Evolutionary conservation across 2,329 filamentous ascomycete genomes (phyloP).

Genomic region (Cytospora paraplurivora): DNA sequence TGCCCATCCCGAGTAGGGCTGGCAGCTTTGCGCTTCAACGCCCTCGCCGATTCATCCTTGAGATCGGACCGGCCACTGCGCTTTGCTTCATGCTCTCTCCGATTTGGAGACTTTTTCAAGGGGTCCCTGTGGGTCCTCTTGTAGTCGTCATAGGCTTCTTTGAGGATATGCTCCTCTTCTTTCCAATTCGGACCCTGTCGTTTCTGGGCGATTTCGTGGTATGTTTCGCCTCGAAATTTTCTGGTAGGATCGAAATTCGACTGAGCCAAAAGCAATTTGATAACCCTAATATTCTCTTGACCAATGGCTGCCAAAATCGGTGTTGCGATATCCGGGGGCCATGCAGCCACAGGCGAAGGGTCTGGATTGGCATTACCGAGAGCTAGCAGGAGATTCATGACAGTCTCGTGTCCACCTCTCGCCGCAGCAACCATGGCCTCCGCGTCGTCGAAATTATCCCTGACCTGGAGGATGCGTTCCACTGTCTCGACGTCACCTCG

Average conservation of each 20-base stretch:
- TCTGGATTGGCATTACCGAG: slow-evolving; percentile 68
- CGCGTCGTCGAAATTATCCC: slow-evolving; percentile 68
- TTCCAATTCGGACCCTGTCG: slow-evolving; percentile 87
- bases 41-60: slow-evolving; percentile 45
- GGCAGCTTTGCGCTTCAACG: slow-evolving; percentile 49
- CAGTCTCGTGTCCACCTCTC: slow-evolving; percentile 85
- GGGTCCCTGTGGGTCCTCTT: slow-evolving; percentile 54
- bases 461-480: slow-evolving; percentile 62
- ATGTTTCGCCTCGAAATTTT: slow-evolving; percentile 74
- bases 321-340: slow-evolving; percentile 72
- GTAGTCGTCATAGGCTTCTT: slow-evolving; percentile 70
- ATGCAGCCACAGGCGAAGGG: slow-evolving; percentile 60
- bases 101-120: slow-evolving; percentile 54
- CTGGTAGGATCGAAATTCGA: slow-evolving; percentile 80
- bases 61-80: slow-evolving; percentile 47
- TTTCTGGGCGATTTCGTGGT: slow-evolving; percentile 83
- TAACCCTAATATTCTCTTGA: slow-evolving; percentile 80
- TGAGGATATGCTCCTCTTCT: slow-evolving; percentile 80
- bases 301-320: slow-evolving; percentile 95
- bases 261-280: slow-evolving; percentile 77
- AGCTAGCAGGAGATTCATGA: slow-evolving; percentile 76
- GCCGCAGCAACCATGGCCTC: slow-evolving; percentile 90
- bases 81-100: slow-evolving; percentile 46
- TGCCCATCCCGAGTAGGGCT: slow-evolving; percentile 54
- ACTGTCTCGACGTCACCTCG: slow-evolving; percentile 65